A percentile compares a stretch with the other conserved stretches of the same genome.
phyloP scores from a whole-genome alignment of 192 early-diverging fungal genomes.

The Radiomyces spectabilis region DNA sequence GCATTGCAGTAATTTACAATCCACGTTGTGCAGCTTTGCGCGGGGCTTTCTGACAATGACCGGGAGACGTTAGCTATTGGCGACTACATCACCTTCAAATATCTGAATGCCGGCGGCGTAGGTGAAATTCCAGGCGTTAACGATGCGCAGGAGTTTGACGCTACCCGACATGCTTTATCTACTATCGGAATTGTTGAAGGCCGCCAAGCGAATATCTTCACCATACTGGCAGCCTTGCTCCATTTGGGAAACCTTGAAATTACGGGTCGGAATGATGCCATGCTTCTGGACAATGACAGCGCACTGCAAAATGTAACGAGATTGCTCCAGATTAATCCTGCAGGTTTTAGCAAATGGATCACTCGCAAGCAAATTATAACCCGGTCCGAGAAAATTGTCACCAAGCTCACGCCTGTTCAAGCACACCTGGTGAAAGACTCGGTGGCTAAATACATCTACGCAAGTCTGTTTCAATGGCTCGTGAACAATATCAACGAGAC shows the following conservation, averaged over 20 bases:
- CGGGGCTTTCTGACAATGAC: conserved; percentile 78
- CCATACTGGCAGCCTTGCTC: conserved; percentile 83
- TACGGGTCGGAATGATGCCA: conserved; percentile 56
- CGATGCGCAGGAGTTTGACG: conserved; percentile 86
- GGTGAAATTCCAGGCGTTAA: conserved; percentile 79
- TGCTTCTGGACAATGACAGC: conserved; percentile 69
- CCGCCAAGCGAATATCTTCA: conserved; percentile 85
- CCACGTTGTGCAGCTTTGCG: conserved; percentile 54
- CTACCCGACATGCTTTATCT: conserved; percentile 78
- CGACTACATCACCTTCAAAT: conserved; percentile 72
- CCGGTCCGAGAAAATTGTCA: conserved; percentile 88
- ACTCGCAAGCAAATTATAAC: conserved; percentile 92
- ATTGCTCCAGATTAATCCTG: conserved; percentile 73
- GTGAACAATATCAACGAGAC: conserved; percentile 86
- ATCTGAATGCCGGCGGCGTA: conserved; percentile 77
- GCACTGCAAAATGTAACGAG: conserved; percentile 61
- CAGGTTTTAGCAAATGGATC: conserved; percentile 92
- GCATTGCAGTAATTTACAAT: background rate
- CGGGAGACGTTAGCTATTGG: conserved; percentile 69
- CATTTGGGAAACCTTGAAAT: conserved; percentile 96
- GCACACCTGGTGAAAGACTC: conserved; percentile 82
- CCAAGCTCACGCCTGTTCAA: conserved; percentile 64
- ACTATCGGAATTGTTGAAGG: conserved; percentile 81
- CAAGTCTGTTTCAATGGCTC: conserved; percentile 94
- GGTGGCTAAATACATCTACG: conserved; percentile 96